Evolutionary conservation across 331 rosid species (phyloP).

Genomic region (Rhamnella rubrinervis): DNA sequence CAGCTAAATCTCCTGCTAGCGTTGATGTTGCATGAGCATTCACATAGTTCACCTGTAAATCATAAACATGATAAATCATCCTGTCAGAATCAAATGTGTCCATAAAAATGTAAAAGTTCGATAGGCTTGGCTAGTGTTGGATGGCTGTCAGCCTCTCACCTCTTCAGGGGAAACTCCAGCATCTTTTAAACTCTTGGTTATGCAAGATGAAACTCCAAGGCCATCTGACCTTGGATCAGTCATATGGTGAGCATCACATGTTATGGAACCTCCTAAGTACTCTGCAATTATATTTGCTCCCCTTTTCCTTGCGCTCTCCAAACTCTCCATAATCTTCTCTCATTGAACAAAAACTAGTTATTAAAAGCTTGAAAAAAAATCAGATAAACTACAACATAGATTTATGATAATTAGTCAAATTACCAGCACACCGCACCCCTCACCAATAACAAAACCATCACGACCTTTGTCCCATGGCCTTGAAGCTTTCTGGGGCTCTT

Average conservation of each 20-base stretch:
- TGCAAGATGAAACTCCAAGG: conserved; percentile 72
- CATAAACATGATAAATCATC: neutral
- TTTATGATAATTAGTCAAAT: neutral
- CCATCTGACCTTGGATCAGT: conserved; percentile 77
- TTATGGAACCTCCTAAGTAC: conserved; percentile 71
- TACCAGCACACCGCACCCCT: conserved; percentile 69
- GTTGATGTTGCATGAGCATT: conserved; percentile 87
- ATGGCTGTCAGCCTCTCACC: conserved; percentile 36
- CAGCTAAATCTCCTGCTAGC: conserved; percentile 70
- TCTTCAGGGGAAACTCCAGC: conserved; percentile 76
- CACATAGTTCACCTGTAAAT: conserved; percentile 63
- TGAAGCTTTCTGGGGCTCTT: conserved; percentile 59
- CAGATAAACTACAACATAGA: neutral
- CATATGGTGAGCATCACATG: conserved; percentile 82
- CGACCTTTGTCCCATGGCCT: conserved; percentile 72
- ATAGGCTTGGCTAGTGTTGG: neutral
- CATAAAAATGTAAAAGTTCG: too few relatives aligned
- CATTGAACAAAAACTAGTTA: neutral
- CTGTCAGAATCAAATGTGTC: conserved; percentile 13
- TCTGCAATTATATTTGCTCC: conserved; percentile 63
- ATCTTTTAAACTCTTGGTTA: conserved; percentile 48
- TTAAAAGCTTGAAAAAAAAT: neutral
- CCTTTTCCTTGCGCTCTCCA: conserved; percentile 65
- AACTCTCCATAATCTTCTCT: conserved; percentile 66
- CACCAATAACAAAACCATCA: conserved; percentile 75